Base-by-base conservation (phyloP, 768 basidiomycete genomes). In the Krasilnikovozyma curviuscula region DNA sequence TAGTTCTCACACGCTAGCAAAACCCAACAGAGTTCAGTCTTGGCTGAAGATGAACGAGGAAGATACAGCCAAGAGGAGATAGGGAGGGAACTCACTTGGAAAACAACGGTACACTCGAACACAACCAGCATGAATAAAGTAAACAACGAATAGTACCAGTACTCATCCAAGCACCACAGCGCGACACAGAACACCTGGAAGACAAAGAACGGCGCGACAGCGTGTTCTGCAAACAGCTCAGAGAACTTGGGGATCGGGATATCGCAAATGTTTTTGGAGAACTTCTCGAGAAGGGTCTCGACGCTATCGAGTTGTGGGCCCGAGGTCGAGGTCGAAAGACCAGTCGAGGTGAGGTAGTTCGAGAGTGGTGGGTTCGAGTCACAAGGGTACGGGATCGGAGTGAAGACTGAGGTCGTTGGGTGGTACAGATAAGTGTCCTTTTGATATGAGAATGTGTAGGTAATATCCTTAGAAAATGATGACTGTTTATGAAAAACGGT, bases 121-220 rank as follows among this genome's bases (percentile, higher is more conserved):
- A 93, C 81, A 40, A 98, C 68, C 30, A 98, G 71, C 93, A 98
- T 98, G 74, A 98, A 95, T 23, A 89, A 71, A 2, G 93, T 97
- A 68, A 98, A 98, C 33, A 98, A 64, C 48, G 82, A 67, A 70
- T 95, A 98, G 64, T 93, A 95, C 89, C 88, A 95, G 64, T 97
- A 98, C 63, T 97, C 93, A 58, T 98, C 93, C 57, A 98, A 66
- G 61, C 82, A 85, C 93, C 93, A 98, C 9, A 98, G 69, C 0
- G 83, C 86, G 1, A 95, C 93, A 54, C 93, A 97, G 67, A 98
- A 97, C 16, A 97, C 67, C 66, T 98, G 93, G 67, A 98, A 98
- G 24, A 98, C 93, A 65, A 98, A 98, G 73, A 98, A 98, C 0
- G 93, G 93, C 0, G 93, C 93, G 5, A 88, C 89, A 1, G 91